Evolutionary conservation across 305 asterid species (phyloP).

Genomic region (Fraxinus floribunda): DNA sequence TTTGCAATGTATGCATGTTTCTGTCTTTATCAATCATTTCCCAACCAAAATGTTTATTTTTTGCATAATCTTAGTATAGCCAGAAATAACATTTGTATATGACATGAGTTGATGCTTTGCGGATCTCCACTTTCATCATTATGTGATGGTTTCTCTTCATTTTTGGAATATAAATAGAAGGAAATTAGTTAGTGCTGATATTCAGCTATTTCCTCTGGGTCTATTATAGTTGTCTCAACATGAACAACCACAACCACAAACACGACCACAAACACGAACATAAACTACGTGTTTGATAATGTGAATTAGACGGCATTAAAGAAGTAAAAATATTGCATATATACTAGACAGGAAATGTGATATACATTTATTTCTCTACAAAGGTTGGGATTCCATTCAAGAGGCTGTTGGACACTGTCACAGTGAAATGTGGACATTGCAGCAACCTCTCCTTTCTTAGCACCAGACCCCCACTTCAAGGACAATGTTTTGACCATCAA

Average conservation of each 20-base stretch:
- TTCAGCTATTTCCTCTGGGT: not conserved
- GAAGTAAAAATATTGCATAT: not conserved
- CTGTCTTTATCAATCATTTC: slow-evolving; percentile 4
- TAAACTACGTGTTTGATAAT: not conserved
- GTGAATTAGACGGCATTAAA: not conserved
- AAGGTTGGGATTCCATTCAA: slow-evolving; percentile 92
- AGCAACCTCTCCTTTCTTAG: slow-evolving; percentile 84
- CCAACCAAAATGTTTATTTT: not conserved
- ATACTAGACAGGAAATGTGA: not conserved
- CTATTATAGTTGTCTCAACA: not conserved
- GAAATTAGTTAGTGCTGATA: not conserved
- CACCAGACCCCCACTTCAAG: slow-evolving; percentile 68
- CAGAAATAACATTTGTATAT: not conserved
- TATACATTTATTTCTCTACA: not conserved
- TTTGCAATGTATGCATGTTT: not conserved
- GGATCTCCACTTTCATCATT: slow-evolving; percentile 2
- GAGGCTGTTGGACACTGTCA: slow-evolving; percentile 88
- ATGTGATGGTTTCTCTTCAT: not conserved
- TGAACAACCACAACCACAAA: too few species aligned
- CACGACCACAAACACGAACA: not conserved
- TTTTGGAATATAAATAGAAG: not conserved
- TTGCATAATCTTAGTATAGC: not conserved
- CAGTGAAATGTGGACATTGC: slow-evolving; percentile 98
- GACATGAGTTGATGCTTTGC: not conserved
- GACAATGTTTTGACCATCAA: slow-evolving; percentile 64